Evolutionary conservation across 1,284 basidiomycete species (phyloP), one percentile per base, ranked within the genome.

Genomic region (Pseudozyma sp.): DNA sequence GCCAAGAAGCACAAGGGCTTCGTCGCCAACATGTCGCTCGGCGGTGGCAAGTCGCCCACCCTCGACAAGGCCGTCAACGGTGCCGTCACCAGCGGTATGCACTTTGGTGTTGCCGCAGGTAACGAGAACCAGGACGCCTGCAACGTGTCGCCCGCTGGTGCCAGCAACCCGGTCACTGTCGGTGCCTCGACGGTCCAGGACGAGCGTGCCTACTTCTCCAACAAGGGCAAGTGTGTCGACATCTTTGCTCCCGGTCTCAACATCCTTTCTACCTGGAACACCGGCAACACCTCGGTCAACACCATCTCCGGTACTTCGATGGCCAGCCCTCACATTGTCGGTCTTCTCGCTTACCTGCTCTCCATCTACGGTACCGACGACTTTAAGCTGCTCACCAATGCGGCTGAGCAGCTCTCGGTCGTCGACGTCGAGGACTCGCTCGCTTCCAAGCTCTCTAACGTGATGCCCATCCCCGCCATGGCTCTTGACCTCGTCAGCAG

Each of bases 11-110:
- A 93, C 88, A 95, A 94, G 88, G 96, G 96, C 40, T 96, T 94
- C 42, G 95, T 98, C 75, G 94, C 93, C 68, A 97, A 96, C 89
- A 97, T 99, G 96, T 93, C 91, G 84, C 91, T 99, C 57, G 96
- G 96, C 75, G 96, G 96, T 82, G 93, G 93, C 78, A 96, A 94
- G 87, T 94, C 93, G n/a, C 88, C 87, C 43, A 89, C 92, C 46
- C 89, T 98, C 60, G 94, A 99, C 81, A 88, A 89, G 40, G 90
- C 92, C 51, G 94, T 99, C 69, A 90, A 98, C 86, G 88, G 87
- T 55, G 94, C 95, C 56, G 93, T 97, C 59, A 88, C 89, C 31
- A 79, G 84, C 48, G 96, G 96, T 55, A 88, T 99, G 60, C 94
- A 97, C 88, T 97, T 98, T 81, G 93, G 68, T 53, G 82, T 84